Evolutionary conservation across 1,284 basidiomycete genomes (phyloP).

Genomic region (Ganoderma sinense): DNA sequence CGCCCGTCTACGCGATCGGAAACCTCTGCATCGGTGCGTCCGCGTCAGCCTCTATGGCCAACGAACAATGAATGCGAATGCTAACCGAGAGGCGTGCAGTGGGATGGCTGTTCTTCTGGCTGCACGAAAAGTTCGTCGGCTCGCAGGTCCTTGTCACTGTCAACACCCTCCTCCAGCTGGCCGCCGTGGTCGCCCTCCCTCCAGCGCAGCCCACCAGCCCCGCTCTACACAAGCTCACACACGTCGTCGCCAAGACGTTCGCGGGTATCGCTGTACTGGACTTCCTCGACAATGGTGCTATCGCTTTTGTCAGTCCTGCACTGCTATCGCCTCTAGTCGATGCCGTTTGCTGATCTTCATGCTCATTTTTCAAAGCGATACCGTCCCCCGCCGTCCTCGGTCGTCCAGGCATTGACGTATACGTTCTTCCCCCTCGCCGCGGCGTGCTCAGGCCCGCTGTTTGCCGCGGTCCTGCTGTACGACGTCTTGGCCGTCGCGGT

Average conservation of each 20-base stretch:
- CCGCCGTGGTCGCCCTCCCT: conserved; percentile 39
- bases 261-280: conserved; percentile 45
- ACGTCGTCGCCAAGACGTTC: conserved; percentile 44
- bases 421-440: conserved; percentile 35
- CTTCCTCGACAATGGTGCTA: conserved; percentile 44
- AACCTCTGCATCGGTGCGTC: conserved; percentile 44
- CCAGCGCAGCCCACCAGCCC: conserved; percentile 31
- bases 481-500: conserved; percentile 38
- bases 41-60: not conserved
- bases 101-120: conserved; percentile 46
- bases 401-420: conserved; percentile 35
- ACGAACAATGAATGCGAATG: not conserved
- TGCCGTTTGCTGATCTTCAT: not conserved
- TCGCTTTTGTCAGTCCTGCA: conserved; percentile 35
- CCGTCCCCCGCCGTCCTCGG: conserved; percentile 30
- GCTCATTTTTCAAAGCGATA: conserved; percentile 23
- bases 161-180: conserved; percentile 43
- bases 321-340: not conserved
- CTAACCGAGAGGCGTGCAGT: conserved; percentile 30
- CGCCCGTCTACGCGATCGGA: conserved; percentile 43
- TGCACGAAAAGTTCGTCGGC: conserved; percentile 38
- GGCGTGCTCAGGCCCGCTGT: conserved; percentile 35
- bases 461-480: conserved; percentile 40
- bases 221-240: conserved; percentile 36
- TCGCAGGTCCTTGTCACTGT: conserved; percentile 42